Evolutionary conservation across 495 filamentous ascomycete genomes (phyloP).

Genomic region (Evernia prunastri): DNA sequence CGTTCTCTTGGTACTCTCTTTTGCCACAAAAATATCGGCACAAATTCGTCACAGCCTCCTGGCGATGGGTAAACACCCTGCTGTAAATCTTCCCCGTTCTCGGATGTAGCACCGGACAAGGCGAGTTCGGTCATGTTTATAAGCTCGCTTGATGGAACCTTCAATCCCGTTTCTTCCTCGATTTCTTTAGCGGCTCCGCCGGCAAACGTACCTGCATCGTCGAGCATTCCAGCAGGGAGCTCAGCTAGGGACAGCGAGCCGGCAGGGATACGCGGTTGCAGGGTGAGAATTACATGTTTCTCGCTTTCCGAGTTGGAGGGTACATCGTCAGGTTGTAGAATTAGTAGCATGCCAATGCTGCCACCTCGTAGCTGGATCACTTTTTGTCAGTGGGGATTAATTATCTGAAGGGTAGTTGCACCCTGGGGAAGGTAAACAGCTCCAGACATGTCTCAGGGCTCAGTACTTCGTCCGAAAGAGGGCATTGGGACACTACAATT

Average conservation of each 20-base stretch:
- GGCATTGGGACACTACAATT: neutral
- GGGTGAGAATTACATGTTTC: conserved; percentile 67
- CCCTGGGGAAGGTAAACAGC: too few species aligned
- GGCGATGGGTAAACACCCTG: conserved; percentile 66
- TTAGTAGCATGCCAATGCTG: conserved; percentile 34
- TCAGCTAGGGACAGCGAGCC: conserved; percentile 71
- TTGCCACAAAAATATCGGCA: conserved; percentile 70
- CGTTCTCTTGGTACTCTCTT: conserved; percentile 55
- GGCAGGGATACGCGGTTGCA: conserved; percentile 77
- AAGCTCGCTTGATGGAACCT: conserved; percentile 49
- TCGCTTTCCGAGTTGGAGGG: conserved; percentile 41
- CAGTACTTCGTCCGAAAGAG: conserved; percentile 39
- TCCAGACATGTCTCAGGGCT: conserved; percentile 18
- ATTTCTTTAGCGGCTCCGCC: conserved; percentile 80
- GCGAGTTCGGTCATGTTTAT: conserved; percentile 64
- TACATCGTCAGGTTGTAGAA: conserved; percentile 67
- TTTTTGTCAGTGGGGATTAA: neutral
- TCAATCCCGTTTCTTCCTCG: conserved; percentile 68
- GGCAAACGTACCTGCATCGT: conserved; percentile 65
- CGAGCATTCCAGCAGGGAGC: conserved; percentile 86
- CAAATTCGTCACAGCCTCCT: conserved; percentile 80
- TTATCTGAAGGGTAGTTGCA: neutral
- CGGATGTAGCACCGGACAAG: conserved; percentile 25
- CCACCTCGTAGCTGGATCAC: conserved; percentile 3
- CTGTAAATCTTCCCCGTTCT: conserved; percentile 47